phyloP scores from a whole-genome alignment of 805 yeast genomes.

The Metschnikowia vanudenii region DNA sequence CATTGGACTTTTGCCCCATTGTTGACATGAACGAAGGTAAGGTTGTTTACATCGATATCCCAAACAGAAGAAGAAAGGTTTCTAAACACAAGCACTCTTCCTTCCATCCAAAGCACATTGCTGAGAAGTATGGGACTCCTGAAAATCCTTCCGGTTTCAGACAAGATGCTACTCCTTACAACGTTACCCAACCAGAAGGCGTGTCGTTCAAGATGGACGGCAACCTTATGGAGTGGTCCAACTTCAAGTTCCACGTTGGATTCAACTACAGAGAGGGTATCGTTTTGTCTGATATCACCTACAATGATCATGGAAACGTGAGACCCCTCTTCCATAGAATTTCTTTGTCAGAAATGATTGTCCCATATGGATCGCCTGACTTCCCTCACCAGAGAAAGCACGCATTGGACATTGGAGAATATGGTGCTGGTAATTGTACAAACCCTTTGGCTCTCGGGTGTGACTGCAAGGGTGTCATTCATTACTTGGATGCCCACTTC shows the following conservation, averaged over 20 bases:
- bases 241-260: slow-evolving; percentile 75
- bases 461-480: slow-evolving; percentile 84
- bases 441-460: slow-evolving; percentile 77
- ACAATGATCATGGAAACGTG: slow-evolving; percentile 72
- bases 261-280: slow-evolving; percentile 86
- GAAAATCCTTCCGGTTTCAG: slow-evolving; percentile 53
- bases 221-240: slow-evolving; percentile 71
- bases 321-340: slow-evolving; percentile 77
- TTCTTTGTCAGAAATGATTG: slow-evolving; percentile 79
- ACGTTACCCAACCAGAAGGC: slow-evolving; percentile 78
- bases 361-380: slow-evolving; percentile 78
- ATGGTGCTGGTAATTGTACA: slow-evolving; percentile 85
- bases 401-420: slow-evolving; percentile 84
- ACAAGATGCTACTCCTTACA: slow-evolving; percentile 61
- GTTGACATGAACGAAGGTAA: slow-evolving; percentile 69
- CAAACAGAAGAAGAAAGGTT: slow-evolving; percentile 69
- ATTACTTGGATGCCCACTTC: slow-evolving; percentile 78
- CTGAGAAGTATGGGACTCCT: slow-evolving; percentile 54
- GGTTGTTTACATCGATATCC: slow-evolving; percentile 74
- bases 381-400: slow-evolving; percentile 83
- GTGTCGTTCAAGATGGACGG: slow-evolving; percentile 74
- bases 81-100: slow-evolving; percentile 67
- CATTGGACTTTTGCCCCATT: slow-evolving; percentile 80
- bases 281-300: slow-evolving; percentile 68
- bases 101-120: slow-evolving; percentile 65